Evolutionary conservation across 1,284 basidiomycete species (phyloP).

Genomic region (Golubevia sp.): DNA sequence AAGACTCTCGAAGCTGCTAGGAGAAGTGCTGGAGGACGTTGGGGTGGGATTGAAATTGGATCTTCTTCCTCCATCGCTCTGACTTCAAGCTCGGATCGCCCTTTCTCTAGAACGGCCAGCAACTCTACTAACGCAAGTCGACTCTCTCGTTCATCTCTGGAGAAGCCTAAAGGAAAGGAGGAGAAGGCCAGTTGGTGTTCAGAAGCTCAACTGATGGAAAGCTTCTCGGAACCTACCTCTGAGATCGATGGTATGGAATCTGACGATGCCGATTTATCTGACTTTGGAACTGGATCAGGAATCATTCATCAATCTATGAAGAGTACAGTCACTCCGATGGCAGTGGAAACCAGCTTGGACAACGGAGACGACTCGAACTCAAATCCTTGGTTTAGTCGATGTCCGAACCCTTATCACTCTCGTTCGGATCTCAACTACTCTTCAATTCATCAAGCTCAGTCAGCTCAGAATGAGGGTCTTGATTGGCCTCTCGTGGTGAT

Average conservation of each 20-base stretch:
- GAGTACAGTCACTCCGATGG: not conserved
- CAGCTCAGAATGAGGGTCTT: too few relatives aligned
- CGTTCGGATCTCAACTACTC: constrained; percentile 14
- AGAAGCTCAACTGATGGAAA: not conserved
- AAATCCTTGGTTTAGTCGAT: constrained; percentile 45
- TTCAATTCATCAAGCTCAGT: not conserved
- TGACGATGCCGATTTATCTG: not conserved
- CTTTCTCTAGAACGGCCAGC: not conserved
- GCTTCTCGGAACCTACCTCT: not conserved
- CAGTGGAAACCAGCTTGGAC: constrained; percentile 13
- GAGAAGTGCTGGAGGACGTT: too few relatives aligned
- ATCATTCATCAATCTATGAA: not conserved
- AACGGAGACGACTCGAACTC: constrained; percentile 33
- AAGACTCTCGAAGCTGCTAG: too few relatives aligned
- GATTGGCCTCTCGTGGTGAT: not conserved
- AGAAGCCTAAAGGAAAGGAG: not conserved
- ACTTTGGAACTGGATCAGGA: not conserved
- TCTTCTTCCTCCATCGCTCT: too few relatives aligned
- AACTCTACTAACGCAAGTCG: not conserved
- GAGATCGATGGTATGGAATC: not conserved
- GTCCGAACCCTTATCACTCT: constrained; percentile 36
- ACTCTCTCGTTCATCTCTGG: not conserved
- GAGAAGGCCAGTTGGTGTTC: not conserved
- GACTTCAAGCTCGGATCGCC: too few relatives aligned
- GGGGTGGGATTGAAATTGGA: too few relatives aligned